phyloP scores from a whole-genome alignment of 1,139 yeast species.

The Pichia cactophila region DNA sequence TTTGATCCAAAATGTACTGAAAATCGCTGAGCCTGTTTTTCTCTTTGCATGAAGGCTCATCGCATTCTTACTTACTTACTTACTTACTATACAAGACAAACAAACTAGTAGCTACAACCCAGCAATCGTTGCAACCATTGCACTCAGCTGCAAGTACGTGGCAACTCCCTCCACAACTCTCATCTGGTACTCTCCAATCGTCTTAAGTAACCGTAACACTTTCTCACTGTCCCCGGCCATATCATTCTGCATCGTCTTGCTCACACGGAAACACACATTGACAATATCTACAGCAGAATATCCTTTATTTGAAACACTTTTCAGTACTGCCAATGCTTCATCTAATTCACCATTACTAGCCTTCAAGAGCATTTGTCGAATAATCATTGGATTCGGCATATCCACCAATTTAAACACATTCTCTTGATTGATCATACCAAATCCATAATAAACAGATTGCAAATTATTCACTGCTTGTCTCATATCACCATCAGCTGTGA shows the following conservation, averaged over 20 bases:
- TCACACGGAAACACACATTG: constrained; percentile 29
- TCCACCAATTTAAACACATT: constrained; percentile 95
- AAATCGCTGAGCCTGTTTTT: neutral
- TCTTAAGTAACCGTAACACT: constrained; percentile 70
- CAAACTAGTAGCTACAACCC: neutral
- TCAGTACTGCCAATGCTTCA: constrained; percentile 58
- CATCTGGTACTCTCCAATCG: constrained; percentile 88
- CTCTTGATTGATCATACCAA: constrained; percentile 79
- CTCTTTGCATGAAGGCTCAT: neutral
- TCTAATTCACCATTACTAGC: constrained; percentile 42
- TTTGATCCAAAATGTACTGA: neutral
- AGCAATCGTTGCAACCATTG: constrained; percentile 64
- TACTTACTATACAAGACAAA: no score
- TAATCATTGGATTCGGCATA: constrained; percentile 89
- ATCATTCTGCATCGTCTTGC: neutral
- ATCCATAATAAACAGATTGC: constrained; percentile 92
- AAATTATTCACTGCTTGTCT: constrained; percentile 93
- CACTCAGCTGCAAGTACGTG: constrained; percentile 77
- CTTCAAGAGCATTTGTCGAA: constrained; percentile 60
- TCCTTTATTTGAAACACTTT: constrained; percentile 78
- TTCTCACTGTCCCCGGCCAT: constrained; percentile 54
- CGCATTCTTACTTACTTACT: no score
- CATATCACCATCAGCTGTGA: constrained; percentile 98
- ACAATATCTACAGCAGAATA: constrained; percentile 83
- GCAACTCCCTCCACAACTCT: constrained; percentile 89